Conservation (phyloP, 257 asterid genomes). For the Solanum sejunctum region DNA sequence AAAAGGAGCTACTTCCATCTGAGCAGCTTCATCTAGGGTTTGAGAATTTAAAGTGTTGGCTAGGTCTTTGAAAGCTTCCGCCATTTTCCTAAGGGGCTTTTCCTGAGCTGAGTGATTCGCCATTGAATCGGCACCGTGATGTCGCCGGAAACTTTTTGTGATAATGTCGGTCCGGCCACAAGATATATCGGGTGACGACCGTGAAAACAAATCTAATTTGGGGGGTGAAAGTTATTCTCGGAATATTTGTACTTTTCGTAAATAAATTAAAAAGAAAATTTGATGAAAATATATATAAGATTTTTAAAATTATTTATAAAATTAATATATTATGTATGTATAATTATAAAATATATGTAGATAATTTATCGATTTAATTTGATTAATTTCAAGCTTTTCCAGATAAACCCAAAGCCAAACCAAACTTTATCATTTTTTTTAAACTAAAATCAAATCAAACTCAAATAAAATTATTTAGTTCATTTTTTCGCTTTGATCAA, state of each 20-base stretch:
- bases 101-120: constrained; percentile 18
- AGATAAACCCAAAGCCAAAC: too few species aligned
- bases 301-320: too few species aligned
- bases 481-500: fast-evolving
- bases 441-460: too few species aligned
- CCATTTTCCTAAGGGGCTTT: constrained; percentile 56
- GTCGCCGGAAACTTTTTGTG: not conserved
- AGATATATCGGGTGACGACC: not conserved
- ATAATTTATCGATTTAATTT: too few species aligned
- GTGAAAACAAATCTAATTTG: not conserved
- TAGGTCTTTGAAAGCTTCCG: constrained; percentile 64
- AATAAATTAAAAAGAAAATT: too few species aligned
- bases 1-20: constrained; percentile 46
- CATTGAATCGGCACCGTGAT: not conserved
- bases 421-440: too few species aligned
- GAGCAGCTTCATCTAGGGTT: constrained; percentile 30
- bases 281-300: too few species aligned
- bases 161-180: not conserved
- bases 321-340: too few species aligned
- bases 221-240: not conserved
- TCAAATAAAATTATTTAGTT: too few species aligned
- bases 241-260: not conserved
- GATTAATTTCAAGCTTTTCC: too few species aligned
- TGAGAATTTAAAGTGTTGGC: constrained; percentile 25
- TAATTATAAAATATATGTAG: too few species aligned